Percentiles rank a stretch among this genome's conserved stretches.
These are phyloP conservation scores for Aspergillus panamensis DNA, from an alignment of 495 filamentous ascomycete genomes.

Conservation along the genomic window DNA sequence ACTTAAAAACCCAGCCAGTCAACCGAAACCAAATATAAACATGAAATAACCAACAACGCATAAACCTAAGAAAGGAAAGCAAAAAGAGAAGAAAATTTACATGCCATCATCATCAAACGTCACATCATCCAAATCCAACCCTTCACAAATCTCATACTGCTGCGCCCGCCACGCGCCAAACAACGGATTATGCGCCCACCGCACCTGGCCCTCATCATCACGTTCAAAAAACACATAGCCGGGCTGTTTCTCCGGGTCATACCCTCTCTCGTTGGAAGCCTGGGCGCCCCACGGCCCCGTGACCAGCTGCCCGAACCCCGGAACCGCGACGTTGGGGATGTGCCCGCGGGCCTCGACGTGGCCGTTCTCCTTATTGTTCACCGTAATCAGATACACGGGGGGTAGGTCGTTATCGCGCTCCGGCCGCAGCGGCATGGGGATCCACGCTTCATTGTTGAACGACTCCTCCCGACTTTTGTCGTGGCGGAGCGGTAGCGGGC, in stretches of 20 bases:
- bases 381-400: slow-evolving; percentile 42
- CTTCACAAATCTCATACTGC: slow-evolving; percentile 37
- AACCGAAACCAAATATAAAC: background rate
- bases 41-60: background rate
- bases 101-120: slow-evolving; percentile 15
- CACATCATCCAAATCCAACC: slow-evolving; percentile 35
- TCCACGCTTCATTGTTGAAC: slow-evolving; percentile 44
- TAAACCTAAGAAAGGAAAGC: background rate
- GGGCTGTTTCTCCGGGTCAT: slow-evolving; percentile 23
- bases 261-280: slow-evolving; percentile 11
- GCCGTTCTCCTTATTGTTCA: slow-evolving; percentile 37
- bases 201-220: slow-evolving; percentile 37
- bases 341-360: slow-evolving; percentile 44
- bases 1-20: background rate
- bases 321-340: slow-evolving; percentile 36
- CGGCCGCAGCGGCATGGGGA: slow-evolving; percentile 38
- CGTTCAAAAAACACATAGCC: slow-evolving; percentile 45
- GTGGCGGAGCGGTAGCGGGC: slow-evolving; percentile 35
- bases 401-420: slow-evolving; percentile 36
- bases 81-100: slow-evolving; percentile 9
- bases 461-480: slow-evolving; percentile 39
- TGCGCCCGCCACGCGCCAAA: slow-evolving; percentile 42
- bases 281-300: slow-evolving; percentile 27
- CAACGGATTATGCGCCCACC: slow-evolving; percentile 35
- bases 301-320: slow-evolving; percentile 37